Percentiles rank a stretch among this genome's conserved stretches.
phyloP scores from a whole-genome alignment of 306 rosid genomes.

The Cicer cuneatum region DNA sequence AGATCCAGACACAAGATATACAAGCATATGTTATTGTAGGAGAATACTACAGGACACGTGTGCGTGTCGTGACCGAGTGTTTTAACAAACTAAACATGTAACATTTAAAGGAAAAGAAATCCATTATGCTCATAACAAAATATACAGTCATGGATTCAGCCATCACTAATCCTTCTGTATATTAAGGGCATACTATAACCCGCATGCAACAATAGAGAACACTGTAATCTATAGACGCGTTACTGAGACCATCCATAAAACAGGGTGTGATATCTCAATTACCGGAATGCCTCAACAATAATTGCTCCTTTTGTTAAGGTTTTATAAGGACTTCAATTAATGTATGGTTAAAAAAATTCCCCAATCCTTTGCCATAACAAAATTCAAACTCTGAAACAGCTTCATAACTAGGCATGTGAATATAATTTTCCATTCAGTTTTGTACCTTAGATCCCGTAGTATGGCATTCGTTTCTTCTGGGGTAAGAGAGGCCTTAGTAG shows the following conservation, averaged over 20 bases:
- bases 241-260: not conserved
- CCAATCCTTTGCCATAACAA: slow-evolving; percentile 5
- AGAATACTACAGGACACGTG: not conserved
- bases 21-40: not conserved
- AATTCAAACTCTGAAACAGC: slow-evolving; percentile 27
- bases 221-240: slow-evolving; percentile 11
- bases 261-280: not conserved
- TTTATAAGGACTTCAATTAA: slow-evolving; percentile 25
- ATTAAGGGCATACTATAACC: not conserved
- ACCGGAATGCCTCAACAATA: slow-evolving; percentile 3
- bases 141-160: slow-evolving; percentile 1
- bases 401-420: not conserved
- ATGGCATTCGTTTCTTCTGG: slow-evolving; percentile 84
- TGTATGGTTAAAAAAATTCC: slow-evolving; percentile 15
- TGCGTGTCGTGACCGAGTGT: not conserved
- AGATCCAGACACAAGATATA: slow-evolving; percentile 39
- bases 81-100: not conserved
- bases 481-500: slow-evolving; percentile 86
- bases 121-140: slow-evolving; percentile 18
- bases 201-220: slow-evolving; percentile 18
- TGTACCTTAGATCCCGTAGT: slow-evolving; percentile 92
- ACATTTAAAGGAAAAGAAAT: not conserved
- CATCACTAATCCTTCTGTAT: slow-evolving; percentile 1
- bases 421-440: slow-evolving; percentile 28
- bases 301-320: not conserved